These are phyloP conservation scores for Russula virescens DNA, from an alignment of 768 basidiomycete genomes.

Conservation along the genomic window DNA sequence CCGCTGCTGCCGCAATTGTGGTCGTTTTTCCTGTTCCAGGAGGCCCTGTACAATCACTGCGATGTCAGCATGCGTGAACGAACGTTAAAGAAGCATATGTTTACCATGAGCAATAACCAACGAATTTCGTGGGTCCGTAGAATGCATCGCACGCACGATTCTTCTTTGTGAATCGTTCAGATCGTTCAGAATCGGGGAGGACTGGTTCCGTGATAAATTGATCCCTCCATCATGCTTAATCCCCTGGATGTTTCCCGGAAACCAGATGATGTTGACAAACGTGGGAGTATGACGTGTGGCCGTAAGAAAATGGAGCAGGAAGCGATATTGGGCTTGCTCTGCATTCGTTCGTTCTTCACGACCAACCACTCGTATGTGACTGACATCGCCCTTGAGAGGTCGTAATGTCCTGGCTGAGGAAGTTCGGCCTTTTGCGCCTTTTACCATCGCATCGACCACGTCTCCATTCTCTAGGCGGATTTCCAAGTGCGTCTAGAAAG, in stretches of 20 bases:
- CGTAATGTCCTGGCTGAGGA: background rate
- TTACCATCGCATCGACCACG: background rate
- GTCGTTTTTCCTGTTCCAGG: slow-evolving; percentile 22
- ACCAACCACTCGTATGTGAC: slow-evolving; percentile 12
- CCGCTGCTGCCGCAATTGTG: slow-evolving; percentile 15
- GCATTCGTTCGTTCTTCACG: slow-evolving; percentile 14
- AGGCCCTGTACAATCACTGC: slow-evolving; percentile 4
- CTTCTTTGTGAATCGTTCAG: slow-evolving; percentile 9
- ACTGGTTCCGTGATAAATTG: background rate
- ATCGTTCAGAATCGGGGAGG: background rate
- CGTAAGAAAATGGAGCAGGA: slow-evolving; percentile 1
- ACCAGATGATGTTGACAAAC: slow-evolving; percentile 15
- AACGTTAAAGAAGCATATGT: background rate
- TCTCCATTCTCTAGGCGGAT: background rate
- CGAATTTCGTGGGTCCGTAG: background rate
- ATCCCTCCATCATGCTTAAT: background rate
- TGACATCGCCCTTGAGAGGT: background rate
- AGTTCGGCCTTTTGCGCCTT: background rate
- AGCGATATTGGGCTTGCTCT: slow-evolving; percentile 10
- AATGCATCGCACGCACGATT: slow-evolving; percentile 14
- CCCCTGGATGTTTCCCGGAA: background rate
- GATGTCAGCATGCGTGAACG: background rate
- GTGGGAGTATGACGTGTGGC: background rate
- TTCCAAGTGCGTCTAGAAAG: slow-evolving; percentile 10
- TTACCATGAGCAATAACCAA: slow-evolving; percentile 19